Evolutionary conservation across 805 yeast species (phyloP).

Genomic region (Teunomyces pallodes): DNA sequence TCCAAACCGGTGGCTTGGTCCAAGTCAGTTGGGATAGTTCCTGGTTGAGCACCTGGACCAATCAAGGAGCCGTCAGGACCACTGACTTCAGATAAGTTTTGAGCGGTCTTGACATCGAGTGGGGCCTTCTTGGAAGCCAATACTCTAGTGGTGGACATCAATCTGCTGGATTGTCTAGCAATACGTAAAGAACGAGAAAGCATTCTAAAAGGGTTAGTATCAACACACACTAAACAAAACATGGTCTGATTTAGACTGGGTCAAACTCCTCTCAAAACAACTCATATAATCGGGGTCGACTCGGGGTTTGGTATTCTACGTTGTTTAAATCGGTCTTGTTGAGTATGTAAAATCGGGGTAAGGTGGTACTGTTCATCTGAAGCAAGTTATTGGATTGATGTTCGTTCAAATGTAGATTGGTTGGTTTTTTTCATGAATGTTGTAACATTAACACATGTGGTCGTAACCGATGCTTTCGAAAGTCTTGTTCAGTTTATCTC

Average conservation of each 20-base stretch:
- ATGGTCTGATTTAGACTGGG: background rate
- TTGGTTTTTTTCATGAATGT: background rate
- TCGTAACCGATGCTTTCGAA: background rate
- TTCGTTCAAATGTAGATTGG: background rate
- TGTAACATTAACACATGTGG: background rate
- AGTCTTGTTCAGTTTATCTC: background rate
- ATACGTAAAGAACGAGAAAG: slow-evolving; percentile 40
- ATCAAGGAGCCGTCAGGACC: slow-evolving; percentile 70
- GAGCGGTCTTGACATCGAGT: slow-evolving; percentile 54
- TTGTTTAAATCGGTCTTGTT: background rate
- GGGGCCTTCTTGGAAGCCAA: slow-evolving; percentile 31
- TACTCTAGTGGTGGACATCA: slow-evolving; percentile 32
- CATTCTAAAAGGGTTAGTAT: slow-evolving; percentile 22
- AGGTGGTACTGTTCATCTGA: too few relatives aligned
- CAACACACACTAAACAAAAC: background rate
- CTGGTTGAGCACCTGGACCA: slow-evolving; percentile 87
- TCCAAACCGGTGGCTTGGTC: slow-evolving; percentile 99
- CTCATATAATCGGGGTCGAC: background rate
- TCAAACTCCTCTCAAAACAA: background rate
- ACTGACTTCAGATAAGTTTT: slow-evolving; percentile 69
- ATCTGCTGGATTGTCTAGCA: slow-evolving; percentile 32
- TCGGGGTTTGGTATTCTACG: background rate
- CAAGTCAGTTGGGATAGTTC: slow-evolving; percentile 85
- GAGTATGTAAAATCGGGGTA: background rate
- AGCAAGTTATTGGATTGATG: background rate